Conservation (phyloP, 768 basidiomycete species). For the Coprinellus aureogranulatus region DNA sequence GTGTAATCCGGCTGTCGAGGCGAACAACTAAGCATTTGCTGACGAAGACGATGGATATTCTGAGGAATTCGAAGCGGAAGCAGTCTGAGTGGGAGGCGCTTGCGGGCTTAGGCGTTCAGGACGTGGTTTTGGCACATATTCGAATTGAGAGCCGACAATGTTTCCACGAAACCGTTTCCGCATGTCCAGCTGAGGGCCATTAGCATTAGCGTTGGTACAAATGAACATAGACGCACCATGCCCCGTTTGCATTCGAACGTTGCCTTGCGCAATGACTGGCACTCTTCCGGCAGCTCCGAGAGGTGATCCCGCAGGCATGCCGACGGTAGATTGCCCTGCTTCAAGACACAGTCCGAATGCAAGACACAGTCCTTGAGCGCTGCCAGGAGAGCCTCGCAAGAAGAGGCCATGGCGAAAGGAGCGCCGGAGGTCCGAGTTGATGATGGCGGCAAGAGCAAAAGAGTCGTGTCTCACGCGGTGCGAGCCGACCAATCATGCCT, state of each 20-base stretch:
- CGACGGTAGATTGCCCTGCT: slow-evolving; percentile 75
- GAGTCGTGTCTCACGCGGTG: not conserved
- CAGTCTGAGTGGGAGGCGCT: slow-evolving; percentile 1
- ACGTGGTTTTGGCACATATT: slow-evolving; percentile 34
- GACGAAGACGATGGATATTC: not conserved
- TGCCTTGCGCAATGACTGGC: slow-evolving; percentile 73
- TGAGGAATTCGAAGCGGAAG: slow-evolving; percentile 6
- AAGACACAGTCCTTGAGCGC: slow-evolving; percentile 84
- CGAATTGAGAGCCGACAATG: slow-evolving; percentile 52
- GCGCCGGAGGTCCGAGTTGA: not conserved
- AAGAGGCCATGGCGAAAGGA: slow-evolving; percentile 63
- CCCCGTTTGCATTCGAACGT: slow-evolving; percentile 90
- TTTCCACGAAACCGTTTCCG: slow-evolving; percentile 80
- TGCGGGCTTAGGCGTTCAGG: not conserved
- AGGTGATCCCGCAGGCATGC: slow-evolving; percentile 77
- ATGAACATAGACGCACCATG: slow-evolving; percentile 54
- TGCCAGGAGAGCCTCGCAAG: slow-evolving; percentile 71
- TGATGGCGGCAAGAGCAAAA: not conserved
- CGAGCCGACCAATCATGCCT: slow-evolving; percentile 23
- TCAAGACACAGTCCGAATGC: slow-evolving; percentile 83
- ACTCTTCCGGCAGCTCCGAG: slow-evolving; percentile 77
- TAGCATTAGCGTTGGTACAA: not conserved
- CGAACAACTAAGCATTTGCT: not conserved
- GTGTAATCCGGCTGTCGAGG: too few species aligned
- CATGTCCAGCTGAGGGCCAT: slow-evolving; percentile 68